phyloP scores from a whole-genome alignment of 805 yeast species.

The Pichia nakasei region DNA sequence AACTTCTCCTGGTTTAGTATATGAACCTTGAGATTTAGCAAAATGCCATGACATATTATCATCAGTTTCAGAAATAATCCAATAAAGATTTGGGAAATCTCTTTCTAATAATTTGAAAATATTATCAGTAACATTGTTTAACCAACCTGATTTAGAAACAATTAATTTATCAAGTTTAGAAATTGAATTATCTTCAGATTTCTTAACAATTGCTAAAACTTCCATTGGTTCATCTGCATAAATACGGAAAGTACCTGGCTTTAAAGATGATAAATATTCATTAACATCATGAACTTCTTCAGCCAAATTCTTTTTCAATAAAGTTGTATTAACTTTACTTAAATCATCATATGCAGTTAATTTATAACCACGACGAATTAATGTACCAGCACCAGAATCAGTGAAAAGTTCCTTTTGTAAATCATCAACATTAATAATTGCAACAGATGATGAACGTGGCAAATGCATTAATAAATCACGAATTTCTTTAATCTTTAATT shows the following conservation, averaged over 20 bases:
- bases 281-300: slow-evolving; percentile 76
- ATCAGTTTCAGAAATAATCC: slow-evolving; percentile 89
- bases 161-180: slow-evolving; percentile 79
- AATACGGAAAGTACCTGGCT: slow-evolving; percentile 48
- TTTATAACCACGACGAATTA: slow-evolving; percentile 95
- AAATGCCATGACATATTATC: slow-evolving; percentile 89
- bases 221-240: slow-evolving; percentile 96
- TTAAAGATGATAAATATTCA: slow-evolving; percentile 63
- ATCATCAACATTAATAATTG: slow-evolving; percentile 91
- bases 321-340: slow-evolving; percentile 45
- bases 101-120: slow-evolving; percentile 74
- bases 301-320: slow-evolving; percentile 64
- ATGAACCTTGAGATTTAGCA: slow-evolving; percentile 89
- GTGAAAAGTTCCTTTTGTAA: slow-evolving; percentile 96
- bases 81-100: slow-evolving; percentile 66
- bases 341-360: slow-evolving; percentile 69
- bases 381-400: slow-evolving; percentile 98
- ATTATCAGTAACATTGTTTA: slow-evolving; percentile 93
- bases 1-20: slow-evolving; percentile 78
- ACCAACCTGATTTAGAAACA: slow-evolving; percentile 89
- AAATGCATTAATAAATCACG: slow-evolving; percentile 87
- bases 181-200: slow-evolving; percentile 30
- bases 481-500: slow-evolving; percentile 92
- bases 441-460: slow-evolving; percentile 96
- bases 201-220: slow-evolving; percentile 77